Evolutionary conservation across 2,329 filamentous ascomycete genomes (phyloP), one percentile per base, ranked within the genome.

Genomic region (Trichoderma arundinaceum): DNA sequence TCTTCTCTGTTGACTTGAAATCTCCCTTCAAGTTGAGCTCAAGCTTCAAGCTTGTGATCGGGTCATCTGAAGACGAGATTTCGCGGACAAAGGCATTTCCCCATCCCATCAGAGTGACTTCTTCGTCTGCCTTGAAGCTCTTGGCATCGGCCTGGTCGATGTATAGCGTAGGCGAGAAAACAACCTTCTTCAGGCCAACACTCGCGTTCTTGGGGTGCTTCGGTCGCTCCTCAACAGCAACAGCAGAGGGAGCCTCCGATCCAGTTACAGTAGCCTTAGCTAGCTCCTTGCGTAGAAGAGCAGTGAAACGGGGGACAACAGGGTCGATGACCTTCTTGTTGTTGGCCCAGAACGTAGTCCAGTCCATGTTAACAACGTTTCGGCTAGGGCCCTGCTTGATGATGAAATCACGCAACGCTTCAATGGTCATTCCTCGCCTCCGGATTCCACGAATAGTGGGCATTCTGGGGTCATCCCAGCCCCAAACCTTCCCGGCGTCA

Each of bases 31-130:
- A 86, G 78, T 98, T 90, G n/a, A 97, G 87, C 79, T 97, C 92
- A 62, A 95, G 83, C 66, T 91, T 90, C 44, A 97, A 83, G 41
- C 80, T 82, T 12, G 88, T 90, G 72, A 97, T 88, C 54, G 86
- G 81, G 10, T 82, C 82, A 17, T 79, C 77, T 35, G 80, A 78
- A 7, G 57, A 10, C 54, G 86, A 82, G 68, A 92, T 87, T 67
- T 88, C 87, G 64, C 88, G 86, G 28, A 95, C 90, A 70, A 93
- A 86, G 12, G 91, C 92, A 74, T 96, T 96, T 72, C 94, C 95
- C 94, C 94, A 98, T 77, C 91, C 91, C 94, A 97, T 97, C 48
- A 97, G 84, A 0, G 94, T 97, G 73, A 98, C 92, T 78, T 97
- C 94, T 81, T 98, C 94, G 74, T 90, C 89, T 67, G 90, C 84